These are phyloP conservation scores for Fonsecaea erecta DNA, from an alignment of 2,329 filamentous ascomycete genomes.

Conservation along the genomic window DNA sequence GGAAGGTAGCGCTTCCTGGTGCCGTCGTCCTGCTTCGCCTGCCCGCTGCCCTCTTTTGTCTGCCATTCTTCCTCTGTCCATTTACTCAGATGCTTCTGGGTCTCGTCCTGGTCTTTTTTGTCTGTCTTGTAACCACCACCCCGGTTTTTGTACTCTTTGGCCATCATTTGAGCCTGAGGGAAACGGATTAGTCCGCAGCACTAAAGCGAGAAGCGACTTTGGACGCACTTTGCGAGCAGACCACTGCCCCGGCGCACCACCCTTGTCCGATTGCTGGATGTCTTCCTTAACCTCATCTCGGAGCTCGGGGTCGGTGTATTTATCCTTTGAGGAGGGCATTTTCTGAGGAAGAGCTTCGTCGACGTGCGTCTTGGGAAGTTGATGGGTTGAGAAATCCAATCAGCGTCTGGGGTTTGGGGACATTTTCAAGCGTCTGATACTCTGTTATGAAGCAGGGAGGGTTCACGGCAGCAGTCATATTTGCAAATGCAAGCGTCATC, in stretches of 20 bases:
- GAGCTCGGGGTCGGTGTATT: neutral
- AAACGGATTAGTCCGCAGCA: neutral
- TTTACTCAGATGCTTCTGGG: slow-evolving; percentile 51
- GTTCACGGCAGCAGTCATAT: neutral
- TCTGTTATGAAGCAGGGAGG: neutral
- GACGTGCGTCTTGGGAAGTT: neutral
- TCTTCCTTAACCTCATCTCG: neutral
- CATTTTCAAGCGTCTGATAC: neutral
- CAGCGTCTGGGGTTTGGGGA: neutral
- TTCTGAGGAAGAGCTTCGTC: neutral
- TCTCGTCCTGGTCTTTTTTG: slow-evolving; percentile 51
- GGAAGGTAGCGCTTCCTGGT: slow-evolving; percentile 52
- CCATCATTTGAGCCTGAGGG: slow-evolving; percentile 53
- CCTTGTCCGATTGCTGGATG: neutral
- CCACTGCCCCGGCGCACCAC: neutral
- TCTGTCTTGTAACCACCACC: slow-evolving; percentile 53
- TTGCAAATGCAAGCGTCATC: neutral
- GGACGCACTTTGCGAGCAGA: neutral
- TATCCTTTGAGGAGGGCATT: neutral
- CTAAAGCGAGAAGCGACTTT: neutral
- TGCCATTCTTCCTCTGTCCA: slow-evolving; percentile 58
- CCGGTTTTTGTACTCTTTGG: slow-evolving; percentile 54
- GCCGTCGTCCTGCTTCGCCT: slow-evolving; percentile 52
- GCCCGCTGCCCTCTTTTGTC: slow-evolving; percentile 53
- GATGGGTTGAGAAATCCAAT: neutral